Base-by-base conservation (phyloP, 106 monocot species). In the Allium fistulosum region DNA sequence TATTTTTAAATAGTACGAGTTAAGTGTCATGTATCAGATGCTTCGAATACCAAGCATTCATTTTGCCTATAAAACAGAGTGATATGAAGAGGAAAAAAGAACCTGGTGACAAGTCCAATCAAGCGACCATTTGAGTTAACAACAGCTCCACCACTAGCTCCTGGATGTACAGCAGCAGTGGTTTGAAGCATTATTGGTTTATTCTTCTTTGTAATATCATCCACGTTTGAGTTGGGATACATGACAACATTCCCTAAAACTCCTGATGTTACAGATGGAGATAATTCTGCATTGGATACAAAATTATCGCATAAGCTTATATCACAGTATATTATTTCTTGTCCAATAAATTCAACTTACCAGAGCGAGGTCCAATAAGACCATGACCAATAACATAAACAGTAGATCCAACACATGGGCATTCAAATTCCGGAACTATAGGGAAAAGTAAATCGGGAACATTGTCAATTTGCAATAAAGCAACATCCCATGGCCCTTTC, bases 51-150 rank as follows among this genome's bases (percentile, higher is more conserved):
- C 58, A 14, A 14, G 58, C 16, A 14, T 59, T 59, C 58, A 8
- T 14, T 62, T 9, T 11, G 11, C 13, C 11, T 8, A 51, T 7
- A 48, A 48, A 47, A 11, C 51, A 12, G 51, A 66, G 18, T 66
- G 4, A 37, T 50, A 17, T 50, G 49, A 48, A 12, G n/a, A 12
- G n/a, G 51, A 18, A 18, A 7, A 64, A 71, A 9, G 49, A 74
- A 97, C 96, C 96, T 92, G 68, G 96, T 97, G 49, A 97, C 76
- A 26, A 97, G 86, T 11, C 85, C 96, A 78, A 92, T 70, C 86
- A 97, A 82, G 57, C 22, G 78, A 65, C 92, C 86, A 69, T 88
- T 52, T 27, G 78, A 79, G 73, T 81, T 80, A 9, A 97, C 57
- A 61, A 97, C 78, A 69, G 84, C 92, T 45, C 92, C 96, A 26